Evolutionary conservation across 2,329 filamentous ascomycete genomes (phyloP), one percentile per base, ranked within the genome.

Genomic region (Ceratocystis eucalypticola): DNA sequence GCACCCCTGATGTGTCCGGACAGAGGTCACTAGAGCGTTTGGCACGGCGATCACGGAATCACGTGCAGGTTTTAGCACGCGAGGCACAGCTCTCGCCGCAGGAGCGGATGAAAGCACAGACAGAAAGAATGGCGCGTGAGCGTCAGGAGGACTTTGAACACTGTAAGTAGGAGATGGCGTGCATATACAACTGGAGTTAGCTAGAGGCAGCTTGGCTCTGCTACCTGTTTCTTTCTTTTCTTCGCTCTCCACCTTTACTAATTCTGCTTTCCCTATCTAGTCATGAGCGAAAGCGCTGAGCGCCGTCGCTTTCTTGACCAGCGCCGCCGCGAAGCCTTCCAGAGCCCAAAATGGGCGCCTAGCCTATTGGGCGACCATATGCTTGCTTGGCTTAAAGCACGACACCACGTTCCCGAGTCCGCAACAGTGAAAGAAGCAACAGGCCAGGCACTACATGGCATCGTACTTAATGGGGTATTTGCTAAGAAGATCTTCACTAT

Each of bases 291-390:
- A 80, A 77, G 79, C 75, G 75, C 76, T 3, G 79, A 80, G 12
- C 74, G 72, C 8, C 70, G 72, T 67, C 76, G 77, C 22, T 70
- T 71, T 1, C 73, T 78, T 5, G 79, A 82, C 22, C 73, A 75
- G n/a, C 76, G 78, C 22, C 71, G 75, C 59, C 73, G 77, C 68
- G 81, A 83, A 70, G 81, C 81, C 3, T 71, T 83, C 17, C 80
- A 82, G 67, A 82, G 79, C 65, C 78, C 80, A 12, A 80, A 78
- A 68, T 84, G 81, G 82, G 78, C 79, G 65, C 74, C 76, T 6
- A 75, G 75, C 66, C 74, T 78, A 2, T 77, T 80, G 2, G 80
- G 79, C 0, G 75, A 77, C 25, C 76, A 80, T 66, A 72, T 71
- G 37, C 73, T 83, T 1, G 68, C 69, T 3, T 83, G 79, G 79